Evolutionary conservation across 2,329 filamentous ascomycete species (phyloP), one percentile per base, ranked within the genome.

Genomic region (Penicillium sp.): DNA sequence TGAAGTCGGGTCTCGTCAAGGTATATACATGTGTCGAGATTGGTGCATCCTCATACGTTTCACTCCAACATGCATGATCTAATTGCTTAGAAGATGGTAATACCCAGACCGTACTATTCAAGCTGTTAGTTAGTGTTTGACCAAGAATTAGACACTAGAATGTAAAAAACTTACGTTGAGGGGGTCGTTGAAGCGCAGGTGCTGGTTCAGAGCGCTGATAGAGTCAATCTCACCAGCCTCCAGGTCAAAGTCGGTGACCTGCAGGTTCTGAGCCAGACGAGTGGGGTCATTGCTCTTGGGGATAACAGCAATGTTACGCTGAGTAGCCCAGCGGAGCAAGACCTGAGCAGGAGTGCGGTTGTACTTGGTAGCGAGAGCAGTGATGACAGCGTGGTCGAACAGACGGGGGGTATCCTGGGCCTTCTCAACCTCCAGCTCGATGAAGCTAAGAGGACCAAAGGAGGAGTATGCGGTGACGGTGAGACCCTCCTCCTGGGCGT

Each of bases 291-390:
- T 89, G 66, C 85, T 89, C 86, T 94, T 94, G 70, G 91, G 91
- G 71, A 95, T 95, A 70, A 95, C 90, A 53, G 91, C 90, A 60
- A 95, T 82, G 35, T 88, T 88, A 55, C 90, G 85, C 84, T 96
- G 92, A 17, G 92, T 96, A 24, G 92, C 88, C 93, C 93, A 97
- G 71, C 92, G 86, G 68, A 97, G 84, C 64, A 96, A 84, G 30
- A 96, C 84, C 84, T 97, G 92, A 17, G 91, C 90, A 7, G 91
- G 84, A 9, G 88, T 88, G 83, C 90, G 92, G 76, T 81, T 81
- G 73, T 91, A 83, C 82, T 91, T 92, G 71, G 84, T 77, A 19
- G 91, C 89, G 65, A 93, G 84, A 54, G 71, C 75, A 70, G 84
- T 87, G 77, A 96, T 83, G 57, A 84, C 79, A 22, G 85, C 79